Base-by-base conservation (phyloP, 2,329 filamentous ascomycete species). In the Aspergillus sp. region DNA sequence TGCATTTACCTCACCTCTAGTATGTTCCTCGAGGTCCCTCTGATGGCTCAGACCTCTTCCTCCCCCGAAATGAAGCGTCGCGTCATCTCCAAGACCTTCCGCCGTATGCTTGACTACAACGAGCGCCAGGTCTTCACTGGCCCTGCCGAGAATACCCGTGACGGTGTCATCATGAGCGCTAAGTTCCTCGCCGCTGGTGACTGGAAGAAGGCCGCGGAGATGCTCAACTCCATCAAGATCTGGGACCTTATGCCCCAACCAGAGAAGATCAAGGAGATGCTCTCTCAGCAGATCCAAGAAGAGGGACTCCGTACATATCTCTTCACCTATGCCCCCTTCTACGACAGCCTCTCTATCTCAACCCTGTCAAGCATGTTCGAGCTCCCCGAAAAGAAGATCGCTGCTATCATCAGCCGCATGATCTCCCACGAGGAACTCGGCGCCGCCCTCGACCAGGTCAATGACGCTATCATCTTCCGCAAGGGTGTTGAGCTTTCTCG, bases 41-140 rank as follows among this genome's bases (percentile, higher is more conserved):
- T 98, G 47, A 88, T 99, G 66, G 96, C 95, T 48, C 95, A 98
- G 78, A 96, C 93, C 36, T 95, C 95, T 64, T 98, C 93, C 7
- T 95, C 93, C 20, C 96, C 95, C 12, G 95, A 99, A 74, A 86
- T 98, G 75, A 96, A 91, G 85, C 97, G 97, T 85, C 88, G 93
- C 62, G 86, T 98, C 70, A 98, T 99, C 76, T 97, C 93, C 83
- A 99, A 99, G 85, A 98, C 95, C 3, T 99, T 98, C 84, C 90
- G 95, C 68, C 91, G 95, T 66, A 96, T 99, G 90, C 86, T 99
- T 66, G 96, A 99, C 79, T 99, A 99, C 82, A 95, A 98, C 76
- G 95, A 99, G 85, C 89, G 95, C 69, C 95, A 99, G 76, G 96
- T 99, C 75, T 99, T 99, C 82, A 98, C 93, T 24, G 95, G 95